A percentile compares a stretch with the other conserved stretches of the same genome.
These are phyloP conservation scores for Annona squamosa DNA, from an alignment of 164 flowering plant species.

Conservation along the genomic window DNA sequence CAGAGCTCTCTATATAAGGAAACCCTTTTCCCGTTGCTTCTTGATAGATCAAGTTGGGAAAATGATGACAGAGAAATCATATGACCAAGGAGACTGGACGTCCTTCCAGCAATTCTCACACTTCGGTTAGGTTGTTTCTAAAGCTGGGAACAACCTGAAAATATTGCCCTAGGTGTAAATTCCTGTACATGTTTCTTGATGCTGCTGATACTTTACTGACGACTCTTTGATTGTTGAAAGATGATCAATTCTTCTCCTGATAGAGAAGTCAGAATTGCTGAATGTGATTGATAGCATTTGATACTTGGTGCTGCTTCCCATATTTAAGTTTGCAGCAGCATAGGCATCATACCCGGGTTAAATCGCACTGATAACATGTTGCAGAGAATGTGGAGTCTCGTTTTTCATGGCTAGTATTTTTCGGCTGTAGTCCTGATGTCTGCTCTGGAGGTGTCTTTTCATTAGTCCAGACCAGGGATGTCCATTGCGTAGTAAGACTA, in stretches of 20 bases:
- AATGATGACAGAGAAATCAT: not conserved
- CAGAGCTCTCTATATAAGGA: not conserved
- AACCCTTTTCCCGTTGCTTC: not conserved
- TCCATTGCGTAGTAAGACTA: too few relatives aligned
- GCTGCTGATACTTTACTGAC: not conserved
- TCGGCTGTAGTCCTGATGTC: too few relatives aligned
- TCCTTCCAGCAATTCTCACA: not conserved
- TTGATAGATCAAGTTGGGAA: not conserved
- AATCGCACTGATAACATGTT: too few relatives aligned
- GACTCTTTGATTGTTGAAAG: not conserved
- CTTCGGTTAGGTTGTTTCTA: not conserved
- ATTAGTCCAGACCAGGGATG: too few relatives aligned
- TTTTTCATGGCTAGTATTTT: too few relatives aligned
- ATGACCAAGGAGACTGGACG: not conserved
- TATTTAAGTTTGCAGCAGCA: too few relatives aligned
- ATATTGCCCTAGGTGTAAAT: not conserved
- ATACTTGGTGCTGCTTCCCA: not conserved
- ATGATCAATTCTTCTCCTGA: not conserved
- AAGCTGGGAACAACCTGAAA: not conserved
- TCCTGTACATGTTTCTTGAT: not conserved
- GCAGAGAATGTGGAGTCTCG: too few relatives aligned
- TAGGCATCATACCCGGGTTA: too few relatives aligned
- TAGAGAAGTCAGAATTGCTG: too few relatives aligned
- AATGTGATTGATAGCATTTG: too few relatives aligned
- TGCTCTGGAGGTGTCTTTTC: too few relatives aligned